Evolutionary conservation across 2,329 filamentous ascomycete genomes (phyloP), one percentile per base, ranked within the genome.

Genomic region (Fusarium nygamai): DNA sequence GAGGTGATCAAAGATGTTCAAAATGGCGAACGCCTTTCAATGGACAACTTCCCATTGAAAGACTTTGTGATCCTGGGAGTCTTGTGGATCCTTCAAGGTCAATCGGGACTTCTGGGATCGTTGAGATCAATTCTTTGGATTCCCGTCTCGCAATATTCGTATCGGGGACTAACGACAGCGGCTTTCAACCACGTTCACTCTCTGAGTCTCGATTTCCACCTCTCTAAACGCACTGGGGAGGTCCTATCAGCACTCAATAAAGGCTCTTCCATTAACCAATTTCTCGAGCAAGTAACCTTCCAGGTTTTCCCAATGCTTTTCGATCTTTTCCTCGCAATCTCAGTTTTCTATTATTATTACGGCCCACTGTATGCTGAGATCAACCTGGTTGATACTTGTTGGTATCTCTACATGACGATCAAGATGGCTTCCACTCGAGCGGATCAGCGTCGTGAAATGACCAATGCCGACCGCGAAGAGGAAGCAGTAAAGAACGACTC

Each of bases 401-500:
- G 94, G 84, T 99, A 99, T 85, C 92, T 98, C 61, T 98, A 98
- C 83, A 90, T 98, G 80, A 99, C 96, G 12, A 94, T 99, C 77
- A 94, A 95, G 74, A 95, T 99, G 92, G 96, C 96, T 22, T 93
- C 96, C 71, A 98, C 95, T 86, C 90, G 96, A 77, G 94, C 95
- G 12, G 94, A 97, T 78, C 94, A 98, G 78, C 91, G 96, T 78
- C 90, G 96, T 69, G 91, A 96, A 79, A 98, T 98, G 93, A 96
- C 96, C 58, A 98, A 98, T 81, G 94, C 95, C 20, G 95, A 96
- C 76, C 90, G 96, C 72, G 95, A 98, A 83, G 95, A 98, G 83
- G 96, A 98, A 83, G 96, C 96, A 12, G 95, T 98, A 76, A 98
- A 98, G 84, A 98, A 98, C 81, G 96, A 99, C 82, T 98, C 96